Evolutionary conservation across 2,329 filamentous ascomycete species (phyloP), one percentile per base, ranked within the genome.

Genomic region (Hymenotorrendiella dingleyae): DNA sequence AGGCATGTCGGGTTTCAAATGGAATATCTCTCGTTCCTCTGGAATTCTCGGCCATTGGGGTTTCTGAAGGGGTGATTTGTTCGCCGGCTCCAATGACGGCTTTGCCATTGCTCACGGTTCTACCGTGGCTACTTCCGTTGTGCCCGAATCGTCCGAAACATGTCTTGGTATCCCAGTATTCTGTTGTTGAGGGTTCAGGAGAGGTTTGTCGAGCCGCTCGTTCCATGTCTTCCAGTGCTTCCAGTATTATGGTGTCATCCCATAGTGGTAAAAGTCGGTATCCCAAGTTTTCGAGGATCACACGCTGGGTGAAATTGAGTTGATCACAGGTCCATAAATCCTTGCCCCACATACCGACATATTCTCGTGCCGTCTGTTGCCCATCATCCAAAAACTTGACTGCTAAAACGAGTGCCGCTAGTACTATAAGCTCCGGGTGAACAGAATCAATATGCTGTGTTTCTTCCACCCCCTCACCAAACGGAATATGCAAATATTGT

Each of bases 361-460:
- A 82, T 55, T 72, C 72, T 36, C 66, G 64, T 1, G 76, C 75
- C 4, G 68, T 63, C 48, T 72, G 68, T 54, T 78, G 71, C 39
- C 66, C 64, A 62, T 84, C 80, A 53, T 82, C 75, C 33, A 74
- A 68, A 54, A 83, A 84, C 62, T 84, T 84, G 56, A 71, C 67
- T n/a, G 80, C 78, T 40, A 84, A 75, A 49, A 81, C 67, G 14
- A 84, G 65, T 1, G 80, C 76, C 1, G 73, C 69, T n/a, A 84
- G 66, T 39, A 80, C 68, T 50, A 84, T 78, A 46, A 84, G 57
- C 58, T 84, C 80, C 40, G 79, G 78, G 46, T 66, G 67, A 46
- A 83, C 70, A 10, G 71, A 71, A 63, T 83, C 77, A 59, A 81
- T 78, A 61, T 82, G 75, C 33, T 72, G 63, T 50, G 68, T 66